Conservation (phyloP, 2,329 filamentous ascomycete genomes). For the Diaporthe eres region DNA sequence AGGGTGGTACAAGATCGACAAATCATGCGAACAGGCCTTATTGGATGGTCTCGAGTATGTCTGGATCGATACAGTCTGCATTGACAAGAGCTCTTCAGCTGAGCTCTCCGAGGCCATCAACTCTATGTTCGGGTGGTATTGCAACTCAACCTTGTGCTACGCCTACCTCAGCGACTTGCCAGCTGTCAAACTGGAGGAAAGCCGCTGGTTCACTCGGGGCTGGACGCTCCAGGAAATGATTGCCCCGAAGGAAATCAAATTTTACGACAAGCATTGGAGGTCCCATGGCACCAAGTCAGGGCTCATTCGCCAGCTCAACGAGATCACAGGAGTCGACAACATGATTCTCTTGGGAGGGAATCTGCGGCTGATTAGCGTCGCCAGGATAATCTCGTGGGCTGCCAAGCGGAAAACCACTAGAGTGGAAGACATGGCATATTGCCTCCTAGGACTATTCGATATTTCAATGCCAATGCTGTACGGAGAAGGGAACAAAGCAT, state of each 20-base stretch:
- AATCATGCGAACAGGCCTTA: no score
- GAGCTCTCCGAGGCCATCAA: no score
- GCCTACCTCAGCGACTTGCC: no score
- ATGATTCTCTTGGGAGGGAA: background rate
- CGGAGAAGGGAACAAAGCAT: conserved; percentile 48
- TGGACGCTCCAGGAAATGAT: no score
- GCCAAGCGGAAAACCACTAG: conserved; percentile 44
- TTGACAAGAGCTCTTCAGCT: no score
- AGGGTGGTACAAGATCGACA: no score
- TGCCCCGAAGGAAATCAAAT: background rate
- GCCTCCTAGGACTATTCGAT: conserved; percentile 47
- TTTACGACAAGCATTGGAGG: background rate
- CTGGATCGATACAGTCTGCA: no score
- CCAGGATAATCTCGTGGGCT: conserved; percentile 48
- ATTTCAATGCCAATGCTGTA: conserved; percentile 50
- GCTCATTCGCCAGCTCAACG: background rate
- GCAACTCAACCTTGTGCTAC: no score
- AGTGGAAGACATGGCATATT: conserved; percentile 47
- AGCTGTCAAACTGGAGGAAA: no score
- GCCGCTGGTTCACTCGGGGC: no score
- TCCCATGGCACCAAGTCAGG: background rate
- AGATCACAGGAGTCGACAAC: background rate
- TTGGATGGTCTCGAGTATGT: no score
- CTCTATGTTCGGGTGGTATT: no score
- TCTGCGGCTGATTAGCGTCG: conserved; percentile 36